Evolutionary conservation across 73 alveolate genomes (phyloP), one percentile per base, ranked within the genome.

Genomic region (Stentor coeruleus): DNA sequence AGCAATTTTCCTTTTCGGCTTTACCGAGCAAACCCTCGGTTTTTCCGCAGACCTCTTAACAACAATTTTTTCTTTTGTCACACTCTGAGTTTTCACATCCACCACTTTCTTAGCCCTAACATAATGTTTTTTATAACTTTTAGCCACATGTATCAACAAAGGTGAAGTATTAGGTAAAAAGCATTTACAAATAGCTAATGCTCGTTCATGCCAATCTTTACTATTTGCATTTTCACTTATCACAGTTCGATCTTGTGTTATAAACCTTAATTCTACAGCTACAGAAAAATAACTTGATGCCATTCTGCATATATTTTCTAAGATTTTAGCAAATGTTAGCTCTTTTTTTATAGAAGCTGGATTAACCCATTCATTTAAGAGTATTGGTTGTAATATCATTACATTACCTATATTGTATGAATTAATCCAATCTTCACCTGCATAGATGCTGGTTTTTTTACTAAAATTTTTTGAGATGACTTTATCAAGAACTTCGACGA

Each of bases 191-290:
- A 49, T 49, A 11, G 6, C 66, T 20, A 49, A 49, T 11, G 66
- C 66, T 49, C 66, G 66, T 49, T 49, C 66, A 49, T 49, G 66
- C 66, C 66, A 49, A 11, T 49, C 66, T 49, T 49, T 49, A 49
- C 66, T 49, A 11, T 49, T 49, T 20, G 20, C 6, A 20, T 49
- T 49, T 49, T 20, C 28, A 49, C 20, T 6, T n/a, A n/a, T n/a
- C 6, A 20, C 66, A 49, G 66, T 11, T 6, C 66, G 6, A 20
- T 6, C 20, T 20, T 11, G 6, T 49, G 66, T 20, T 20, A 49
- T 11, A 20, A 49, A 49, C 66, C 66, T 49, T 20, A 49, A 49
- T 20, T 49, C 66, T 11, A 20, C 20, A 49, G 66, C 66, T 6
- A 49, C 66, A 11, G 66, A 49, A 20, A 49, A 49, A 20, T 49